Evolutionary conservation across 2,329 filamentous ascomycete genomes (phyloP).

Genomic region (Penicillium aurantiogriseum): DNA sequence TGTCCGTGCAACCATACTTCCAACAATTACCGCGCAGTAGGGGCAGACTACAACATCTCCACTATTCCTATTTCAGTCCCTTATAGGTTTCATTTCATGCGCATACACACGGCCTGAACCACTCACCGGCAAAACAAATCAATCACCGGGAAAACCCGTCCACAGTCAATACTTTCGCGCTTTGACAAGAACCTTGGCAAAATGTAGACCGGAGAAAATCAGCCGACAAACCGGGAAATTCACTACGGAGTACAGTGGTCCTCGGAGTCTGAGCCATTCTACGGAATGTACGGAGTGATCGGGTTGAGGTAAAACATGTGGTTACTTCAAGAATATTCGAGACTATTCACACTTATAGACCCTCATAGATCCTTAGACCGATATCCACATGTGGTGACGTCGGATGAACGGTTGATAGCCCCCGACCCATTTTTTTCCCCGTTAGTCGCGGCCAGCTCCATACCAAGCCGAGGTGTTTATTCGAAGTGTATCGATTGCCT

Average conservation of each 20-base stretch:
- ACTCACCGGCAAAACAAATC: slow-evolving; percentile 9
- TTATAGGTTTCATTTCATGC: not conserved
- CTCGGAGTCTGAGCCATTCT: not conserved
- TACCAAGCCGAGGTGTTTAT: slow-evolving; percentile 15
- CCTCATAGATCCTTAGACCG: slow-evolving; percentile 6
- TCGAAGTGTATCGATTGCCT: slow-evolving; percentile 7
- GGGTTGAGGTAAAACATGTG: not conserved
- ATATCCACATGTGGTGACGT: slow-evolving; percentile 22
- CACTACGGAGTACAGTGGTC: slow-evolving; percentile 21
- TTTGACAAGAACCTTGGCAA: slow-evolving; percentile 10
- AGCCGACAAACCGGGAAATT: slow-evolving; percentile 6
- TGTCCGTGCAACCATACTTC: slow-evolving; percentile 6
- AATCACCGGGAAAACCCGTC: slow-evolving; percentile 12
- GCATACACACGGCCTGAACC: slow-evolving; percentile 5
- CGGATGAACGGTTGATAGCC: slow-evolving; percentile 15
- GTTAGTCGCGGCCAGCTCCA: slow-evolving; percentile 9
- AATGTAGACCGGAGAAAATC: not conserved
- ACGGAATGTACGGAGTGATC: not conserved
- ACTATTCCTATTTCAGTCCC: not conserved
- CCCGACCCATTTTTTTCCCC: slow-evolving; percentile 23
- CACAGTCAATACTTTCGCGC: slow-evolving; percentile 2
- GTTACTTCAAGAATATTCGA: not conserved
- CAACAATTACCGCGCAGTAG: not conserved
- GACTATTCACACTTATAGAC: not conserved
- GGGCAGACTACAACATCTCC: not conserved